phyloP scores from a whole-genome alignment of 345 rosid species.

The Camelina hispida region DNA sequence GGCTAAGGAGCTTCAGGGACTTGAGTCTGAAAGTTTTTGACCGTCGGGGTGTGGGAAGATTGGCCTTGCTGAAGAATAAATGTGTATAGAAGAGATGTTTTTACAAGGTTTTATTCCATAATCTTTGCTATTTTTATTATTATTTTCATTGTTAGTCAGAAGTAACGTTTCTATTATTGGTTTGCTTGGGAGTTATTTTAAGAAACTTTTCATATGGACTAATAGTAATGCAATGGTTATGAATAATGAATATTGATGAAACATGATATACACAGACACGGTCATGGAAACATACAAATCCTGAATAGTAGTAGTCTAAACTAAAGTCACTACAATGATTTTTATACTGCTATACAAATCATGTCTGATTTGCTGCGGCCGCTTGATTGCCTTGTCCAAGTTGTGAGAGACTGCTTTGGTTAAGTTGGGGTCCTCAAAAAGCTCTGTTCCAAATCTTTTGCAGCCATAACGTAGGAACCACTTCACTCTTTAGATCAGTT shows the following conservation, averaged over 20 bases:
- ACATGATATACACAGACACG: slow-evolving; percentile 32
- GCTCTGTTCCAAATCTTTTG: slow-evolving; percentile 72
- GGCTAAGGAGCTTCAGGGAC: slow-evolving; percentile 25
- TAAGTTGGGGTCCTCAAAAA: slow-evolving; percentile 83
- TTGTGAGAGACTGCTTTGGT: slow-evolving; percentile 77
- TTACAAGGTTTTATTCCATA: neutral
- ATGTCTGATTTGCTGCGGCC: too few species aligned
- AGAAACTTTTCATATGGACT: slow-evolving; percentile 7
- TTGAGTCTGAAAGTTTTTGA: slow-evolving; percentile 16
- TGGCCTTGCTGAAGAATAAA: slow-evolving; percentile 39
- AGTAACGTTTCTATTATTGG: neutral
- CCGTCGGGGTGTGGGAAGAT: slow-evolving; percentile 6
- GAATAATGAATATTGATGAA: slow-evolving; percentile 10
- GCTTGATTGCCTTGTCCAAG: slow-evolving; percentile 80
- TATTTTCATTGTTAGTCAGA: neutral
- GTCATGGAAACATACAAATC: slow-evolving; percentile 31
- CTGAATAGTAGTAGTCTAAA: slow-evolving; percentile 29
- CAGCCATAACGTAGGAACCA: slow-evolving; percentile 21
- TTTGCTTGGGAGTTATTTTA: slow-evolving; percentile 16
- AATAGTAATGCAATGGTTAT: slow-evolving; percentile 21
- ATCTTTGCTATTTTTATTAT: neutral
- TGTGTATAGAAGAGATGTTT: slow-evolving; percentile 34
- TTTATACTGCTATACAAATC: slow-evolving; percentile 42
- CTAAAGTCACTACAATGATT: slow-evolving; percentile 37
- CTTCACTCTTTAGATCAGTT: neutral